Base-by-base conservation (phyloP, 306 rosid species). In the Corylus avellana region DNA sequence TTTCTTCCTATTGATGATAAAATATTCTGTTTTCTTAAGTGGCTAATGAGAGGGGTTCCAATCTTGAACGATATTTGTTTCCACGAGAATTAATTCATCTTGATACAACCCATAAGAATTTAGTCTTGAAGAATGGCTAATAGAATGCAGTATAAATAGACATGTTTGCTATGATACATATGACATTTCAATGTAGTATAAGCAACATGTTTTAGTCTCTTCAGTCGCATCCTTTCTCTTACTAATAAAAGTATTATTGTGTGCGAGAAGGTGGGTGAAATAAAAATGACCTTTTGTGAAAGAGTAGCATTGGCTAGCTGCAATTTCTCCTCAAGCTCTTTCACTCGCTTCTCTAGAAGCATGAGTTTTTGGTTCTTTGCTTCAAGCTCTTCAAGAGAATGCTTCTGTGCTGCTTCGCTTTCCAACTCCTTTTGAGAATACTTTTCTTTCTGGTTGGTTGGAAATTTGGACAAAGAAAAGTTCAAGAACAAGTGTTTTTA, bases 271-370 rank as follows among this genome's bases (percentile, higher is more conserved):
- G 47, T 66, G 11, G 46, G 49, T 49, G 74, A 49, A n/a, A 64
- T 68, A 66, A 12, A 66, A 74, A 58, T 84, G 71, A 94, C 98
- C 97, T 87, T 91, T 51, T 84, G 86, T 4, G 84, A 77, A 70
- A 78, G 9, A 78, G 88, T 91, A 57, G 85, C 82, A 22, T 76
- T 84, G 35, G 84, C 87, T 69, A 73, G 81, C 85, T 85, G 88
- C 87, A 90, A 77, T 80, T 89, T 95, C 81, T 90, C 90, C 84
- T 91, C 94, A 48, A 93, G 88, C 53, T 91, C 97, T 73, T 73
- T 85, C 61, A 91, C 70, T 84, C 90, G 97, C 85, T 93, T 84
- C 77, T 84, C 87, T 53, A 93, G 83, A 82, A 89, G 79, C 73
- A 80, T 22, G 32, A 90, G 75, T 80, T 91, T 90, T 48, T 80